These are phyloP conservation scores for Echites panduratus DNA, from an alignment of 257 asterid species.

Conservation along the genomic window DNA sequence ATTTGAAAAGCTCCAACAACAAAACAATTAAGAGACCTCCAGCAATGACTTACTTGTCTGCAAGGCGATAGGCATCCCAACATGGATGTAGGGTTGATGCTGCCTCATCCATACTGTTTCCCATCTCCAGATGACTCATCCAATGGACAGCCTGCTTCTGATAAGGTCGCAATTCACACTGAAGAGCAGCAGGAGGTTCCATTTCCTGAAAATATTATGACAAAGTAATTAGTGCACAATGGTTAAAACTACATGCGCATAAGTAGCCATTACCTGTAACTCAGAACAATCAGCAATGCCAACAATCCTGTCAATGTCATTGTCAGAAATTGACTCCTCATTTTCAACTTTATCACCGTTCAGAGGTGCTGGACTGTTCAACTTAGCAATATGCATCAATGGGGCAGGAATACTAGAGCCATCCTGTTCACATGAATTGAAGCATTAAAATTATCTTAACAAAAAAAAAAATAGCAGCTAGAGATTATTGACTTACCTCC, in stretches of 20 bases:
- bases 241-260: constrained; percentile 1
- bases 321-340: constrained; percentile 79
- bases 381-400: constrained; percentile 35
- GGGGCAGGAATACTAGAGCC: constrained; percentile 42
- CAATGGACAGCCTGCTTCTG: constrained; percentile 98
- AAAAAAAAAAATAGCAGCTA: constrained; percentile 9
- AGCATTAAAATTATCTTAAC: constrained; percentile 20
- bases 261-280: constrained; percentile 52
- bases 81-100: constrained; percentile 84
- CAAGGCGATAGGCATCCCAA: constrained; percentile 88
- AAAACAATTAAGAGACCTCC: constrained; percentile 10
- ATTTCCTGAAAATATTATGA: constrained; percentile 53
- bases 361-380: constrained; percentile 35
- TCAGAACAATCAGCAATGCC: constrained; percentile 70
- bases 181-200: constrained; percentile 84
- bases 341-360: constrained; percentile 51
- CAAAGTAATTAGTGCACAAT: constrained; percentile 13
- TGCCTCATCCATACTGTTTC: constrained; percentile 58
- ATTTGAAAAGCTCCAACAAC: constrained; percentile 11
- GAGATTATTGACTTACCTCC: constrained; percentile 41
- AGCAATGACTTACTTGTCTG: constrained; percentile 50
- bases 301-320: constrained; percentile 82
- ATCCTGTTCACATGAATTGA: constrained; percentile 45
- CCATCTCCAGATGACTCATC: constrained; percentile 87
- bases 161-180: constrained; percentile 87